Evolutionary conservation across 164 flowering plant species (phyloP), one percentile per base, ranked within the genome.

Genomic region (Nelumbo lutea): DNA sequence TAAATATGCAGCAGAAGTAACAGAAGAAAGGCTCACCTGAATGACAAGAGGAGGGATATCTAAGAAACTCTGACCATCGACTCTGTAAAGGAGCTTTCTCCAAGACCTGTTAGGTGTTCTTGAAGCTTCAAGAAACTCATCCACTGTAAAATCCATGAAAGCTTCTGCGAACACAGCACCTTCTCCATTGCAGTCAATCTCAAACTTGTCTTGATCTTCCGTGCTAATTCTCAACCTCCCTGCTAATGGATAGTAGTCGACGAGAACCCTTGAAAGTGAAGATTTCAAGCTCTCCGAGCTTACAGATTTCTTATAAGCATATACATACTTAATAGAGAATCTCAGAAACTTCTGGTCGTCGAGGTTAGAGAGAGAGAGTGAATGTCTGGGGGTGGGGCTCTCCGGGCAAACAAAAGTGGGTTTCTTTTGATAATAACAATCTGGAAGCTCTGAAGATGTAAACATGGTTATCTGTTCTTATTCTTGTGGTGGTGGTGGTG

Each of bases 111-210:
- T 86, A 51, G 97, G 97, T 66, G 70, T 75, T 4, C 27, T 57
- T 9, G 89, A 85, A 72, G 78, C 47, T 70, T 80, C 67, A 42
- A 85, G 77, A 68, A 94, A 82, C 68, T 90, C 93, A 0, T 87
- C 85, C 7, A 77, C 86, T 6, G 84, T 80, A 46, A 81, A 73
- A 72, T 88, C 91, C 87, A 90, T 83, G 78, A 77, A 84, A 42
- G 90, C 97, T 70, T 90, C 96, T 6, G 84, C 90, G 73, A 94
- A 89, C 6, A 94, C 70, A 59, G 96, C 96, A 47, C 98, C 98
- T 66, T 89, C 82, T 15, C 89, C 91, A 75, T 86, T 89, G 59
- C 98, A 94, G 38, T 89, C 91, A 43, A 94, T 77, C 76, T 85
- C 86, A 47, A 94, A 86, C 81, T 88, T 91, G 39, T 78, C 78